A percentile compares a stretch with the other conserved stretches of the same genome.
Evolutionary conservation across 2,329 filamentous ascomycete species (phyloP).

Genomic region (Microsporum canis): DNA sequence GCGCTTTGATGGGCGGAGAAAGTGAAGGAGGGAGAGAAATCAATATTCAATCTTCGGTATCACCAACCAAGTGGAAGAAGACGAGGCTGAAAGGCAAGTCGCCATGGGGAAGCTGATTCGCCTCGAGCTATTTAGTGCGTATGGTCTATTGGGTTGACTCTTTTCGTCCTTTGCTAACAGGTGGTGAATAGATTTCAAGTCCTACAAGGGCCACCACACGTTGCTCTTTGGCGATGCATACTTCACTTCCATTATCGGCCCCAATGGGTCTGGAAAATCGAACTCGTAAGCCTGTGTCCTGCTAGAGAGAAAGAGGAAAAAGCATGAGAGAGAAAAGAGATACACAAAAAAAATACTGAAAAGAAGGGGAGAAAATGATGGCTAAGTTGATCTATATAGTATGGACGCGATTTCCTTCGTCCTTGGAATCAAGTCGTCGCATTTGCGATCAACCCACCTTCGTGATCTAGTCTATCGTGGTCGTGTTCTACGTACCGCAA

Average conservation of each 20-base stretch:
- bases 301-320: neutral
- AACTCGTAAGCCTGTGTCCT: slow-evolving; percentile 61
- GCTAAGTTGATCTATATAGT: slow-evolving; percentile 35
- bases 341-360: neutral
- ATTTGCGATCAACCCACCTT: slow-evolving; percentile 84
- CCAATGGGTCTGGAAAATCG: slow-evolving; percentile 98
- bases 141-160: neutral
- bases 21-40: neutral
- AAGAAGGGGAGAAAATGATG: neutral
- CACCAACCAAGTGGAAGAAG: neutral
- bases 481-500: slow-evolving; percentile 80
- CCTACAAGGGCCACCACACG: slow-evolving; percentile 92
- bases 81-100: neutral
- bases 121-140: slow-evolving; percentile 82
- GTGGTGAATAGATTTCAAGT: slow-evolving; percentile 76
- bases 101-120: slow-evolving; percentile 90
- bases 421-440: slow-evolving; percentile 95
- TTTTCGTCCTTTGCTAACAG: slow-evolving; percentile 16
- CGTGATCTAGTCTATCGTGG: slow-evolving; percentile 94
- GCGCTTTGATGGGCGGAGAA: neutral
- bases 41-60: neutral
- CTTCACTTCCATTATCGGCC: slow-evolving; percentile 97
- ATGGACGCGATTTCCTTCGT: slow-evolving; percentile 99
- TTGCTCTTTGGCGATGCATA: slow-evolving; percentile 95
- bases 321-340: neutral